Evolutionary conservation across 768 basidiomycete genomes (phyloP).

Genomic region (Cystofilobasidium bisporidii): DNA sequence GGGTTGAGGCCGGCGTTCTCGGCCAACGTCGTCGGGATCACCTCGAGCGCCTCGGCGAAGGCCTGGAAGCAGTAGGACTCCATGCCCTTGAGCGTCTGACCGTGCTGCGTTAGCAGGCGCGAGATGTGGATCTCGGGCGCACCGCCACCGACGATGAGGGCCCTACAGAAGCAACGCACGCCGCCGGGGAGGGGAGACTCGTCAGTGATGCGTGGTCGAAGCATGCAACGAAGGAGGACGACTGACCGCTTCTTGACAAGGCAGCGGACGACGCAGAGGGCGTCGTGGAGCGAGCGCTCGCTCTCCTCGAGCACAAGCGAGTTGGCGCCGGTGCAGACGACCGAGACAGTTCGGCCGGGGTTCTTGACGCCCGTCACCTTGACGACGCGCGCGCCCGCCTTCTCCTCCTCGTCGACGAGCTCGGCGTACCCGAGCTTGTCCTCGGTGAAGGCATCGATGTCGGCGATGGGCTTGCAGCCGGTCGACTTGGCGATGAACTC

Average conservation of each 20-base stretch:
- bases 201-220: no score
- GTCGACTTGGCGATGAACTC: constrained; percentile 91
- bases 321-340: constrained; percentile 90
- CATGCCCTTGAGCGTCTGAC: constrained; percentile 91
- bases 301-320: constrained; percentile 89
- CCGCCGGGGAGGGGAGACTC: neutral
- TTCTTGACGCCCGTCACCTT: constrained; percentile 91
- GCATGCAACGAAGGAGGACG: no score
- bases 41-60: constrained; percentile 92
- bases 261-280: constrained; percentile 96
- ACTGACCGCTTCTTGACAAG: constrained; percentile 92
- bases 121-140: constrained; percentile 98
- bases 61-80: constrained; percentile 99
- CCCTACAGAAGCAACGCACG: neutral
- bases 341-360: constrained; percentile 84
- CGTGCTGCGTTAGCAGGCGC: constrained; percentile 74
- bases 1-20: constrained; percentile 98
- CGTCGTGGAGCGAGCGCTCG: constrained; percentile 94
- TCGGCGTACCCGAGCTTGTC: constrained; percentile 97
- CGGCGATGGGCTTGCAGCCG: constrained; percentile 90
- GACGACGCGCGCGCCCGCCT: constrained; percentile 79
- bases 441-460: constrained; percentile 93
- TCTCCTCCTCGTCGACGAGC: constrained; percentile 76
- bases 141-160: constrained; percentile 28
- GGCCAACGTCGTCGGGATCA: constrained; percentile 93